Evolutionary conservation across 257 asterid species (phyloP), one percentile per base, ranked within the genome.

Genomic region (Striga asiatica): DNA sequence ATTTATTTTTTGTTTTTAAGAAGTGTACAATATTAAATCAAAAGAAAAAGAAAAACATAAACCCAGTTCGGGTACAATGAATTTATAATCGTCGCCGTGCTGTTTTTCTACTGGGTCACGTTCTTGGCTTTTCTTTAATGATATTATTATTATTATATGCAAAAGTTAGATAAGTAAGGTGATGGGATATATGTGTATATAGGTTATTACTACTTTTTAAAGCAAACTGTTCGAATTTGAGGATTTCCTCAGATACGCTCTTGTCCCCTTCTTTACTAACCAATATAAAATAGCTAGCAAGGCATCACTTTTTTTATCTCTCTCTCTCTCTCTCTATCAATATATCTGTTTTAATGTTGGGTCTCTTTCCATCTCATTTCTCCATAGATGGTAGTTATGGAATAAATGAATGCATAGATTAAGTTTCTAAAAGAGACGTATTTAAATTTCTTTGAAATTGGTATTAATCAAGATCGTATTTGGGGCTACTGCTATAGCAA

Each of bases 191-290:
- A 54, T 56, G 28, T 58, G 43, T 41, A 17, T 57, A 58, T 57
- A 56, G 58, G 61, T 61, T 60, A 3, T 27, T 27, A 7, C 5
- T 41, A 64, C 83, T 80, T 75, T 77, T 67, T 66, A 72, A 72
- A 79, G 75, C 71, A 65, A 60, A 65, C 67, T 74, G 81, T 76
- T 82, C 83, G 82, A 79, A 83, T 76, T 78, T 80, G 66, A 76
- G 74, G 85, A 80, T 78, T 85, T 81, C 62, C 64, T 63, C 67
- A 76, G 82, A 81, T 79, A 81, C 78, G 80, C 78, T 71, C 75
- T 69, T 76, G 81, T 77, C 87, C 83, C 82, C 76, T 53, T 61
- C 69, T 66, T 67, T 50, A 62, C 59, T 16, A 23, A 67, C 20
- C 2, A 55, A 12, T 19, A 12, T 19, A 42, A 23, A 29, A 29